phyloP scores from a whole-genome alignment of 495 filamentous ascomycete genomes.

The Staphylotrichum tortipilum region DNA sequence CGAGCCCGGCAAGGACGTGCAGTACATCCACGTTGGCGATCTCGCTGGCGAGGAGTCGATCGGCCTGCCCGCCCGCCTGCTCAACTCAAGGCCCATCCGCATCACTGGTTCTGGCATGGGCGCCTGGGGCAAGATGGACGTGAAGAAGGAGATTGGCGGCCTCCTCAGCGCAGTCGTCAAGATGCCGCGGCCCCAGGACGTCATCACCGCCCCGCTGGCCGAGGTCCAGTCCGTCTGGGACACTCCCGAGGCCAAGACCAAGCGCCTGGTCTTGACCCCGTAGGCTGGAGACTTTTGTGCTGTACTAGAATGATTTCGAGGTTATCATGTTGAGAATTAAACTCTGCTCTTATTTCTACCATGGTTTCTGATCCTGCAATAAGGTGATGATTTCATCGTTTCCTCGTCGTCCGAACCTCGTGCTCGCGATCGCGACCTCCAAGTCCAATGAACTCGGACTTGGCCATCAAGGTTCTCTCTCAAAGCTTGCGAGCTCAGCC shows the following conservation, averaged over 20 bases:
- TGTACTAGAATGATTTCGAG: too few relatives aligned
- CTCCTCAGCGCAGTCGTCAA: background rate
- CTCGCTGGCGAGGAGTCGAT: slow-evolving; percentile 7
- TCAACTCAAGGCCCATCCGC: slow-evolving; percentile 6
- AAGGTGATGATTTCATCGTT: too few relatives aligned
- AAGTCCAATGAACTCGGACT: too few relatives aligned
- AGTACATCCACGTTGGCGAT: slow-evolving; percentile 10
- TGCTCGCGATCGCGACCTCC: too few relatives aligned
- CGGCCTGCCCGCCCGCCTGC: slow-evolving; percentile 1
- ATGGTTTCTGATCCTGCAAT: too few relatives aligned
- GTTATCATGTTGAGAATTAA: too few relatives aligned
- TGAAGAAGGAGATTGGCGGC: slow-evolving; percentile 6
- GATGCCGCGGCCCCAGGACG: background rate
- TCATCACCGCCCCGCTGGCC: background rate
- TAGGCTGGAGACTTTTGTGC: background rate
- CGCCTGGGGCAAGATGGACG: slow-evolving; percentile 1
- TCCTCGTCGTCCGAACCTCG: too few relatives aligned
- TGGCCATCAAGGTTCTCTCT: too few relatives aligned
- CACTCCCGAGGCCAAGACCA: background rate
- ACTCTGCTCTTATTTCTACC: too few relatives aligned
- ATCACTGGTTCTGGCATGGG: slow-evolving; percentile 7
- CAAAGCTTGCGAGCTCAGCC: too few relatives aligned
- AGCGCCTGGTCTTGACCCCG: background rate
- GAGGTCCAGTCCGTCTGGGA: slow-evolving; percentile 2
- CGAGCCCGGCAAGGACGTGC: slow-evolving; percentile 4